Evolutionary conservation across 768 basidiomycete genomes (phyloP), one percentile per base, ranked within the genome.

Genomic region (Mycena kentingensis): DNA sequence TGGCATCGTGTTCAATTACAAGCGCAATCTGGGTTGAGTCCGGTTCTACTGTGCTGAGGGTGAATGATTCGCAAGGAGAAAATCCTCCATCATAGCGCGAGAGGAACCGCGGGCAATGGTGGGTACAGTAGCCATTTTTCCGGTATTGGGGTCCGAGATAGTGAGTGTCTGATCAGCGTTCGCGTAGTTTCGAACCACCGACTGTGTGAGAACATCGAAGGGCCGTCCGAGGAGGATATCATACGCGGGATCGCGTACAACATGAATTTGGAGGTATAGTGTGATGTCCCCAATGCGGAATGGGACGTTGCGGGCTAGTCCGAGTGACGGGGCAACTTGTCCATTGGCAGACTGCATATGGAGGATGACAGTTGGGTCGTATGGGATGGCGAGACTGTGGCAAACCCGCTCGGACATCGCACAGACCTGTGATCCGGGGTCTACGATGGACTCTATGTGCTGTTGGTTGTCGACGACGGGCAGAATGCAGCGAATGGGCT

Each of bases 391-490:
- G 11, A 37, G 28, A 7, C 34, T 18, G 31, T 55, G 52, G 15
- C 50, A 52, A 15, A 63, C 41, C 3, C 39, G 57, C 29, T 62
- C 61, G 0, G 61, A 64, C 61, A 64, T 64, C 0, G 57, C 42
- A 25, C 58, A 27, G 24, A 64, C 57, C 6, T 55, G 37, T 2
- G 51, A 60, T 3, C 63, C 60, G 26, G 52, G 56, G 45, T 64
- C 63, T 29, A 62, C 27, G 37, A 62, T 62, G 22, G 54, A 57
- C 3, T 57, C 51, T 18, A 60, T 47, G 3, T n/a, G 16, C 13
- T 41, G 28, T 34, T 43, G 29, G 21, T 46, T 46, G 18, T 51
- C 49, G 18, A 64, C 55, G 8, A 29, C n/a, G n/a, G 51, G 49
- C 8, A 50, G 27, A 25, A 64, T 49, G n/a, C 51, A 37, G 10